These are phyloP conservation scores for Hypomyces perniciosus DNA, from an alignment of 2,329 filamentous ascomycete species.

Conservation along the genomic window DNA sequence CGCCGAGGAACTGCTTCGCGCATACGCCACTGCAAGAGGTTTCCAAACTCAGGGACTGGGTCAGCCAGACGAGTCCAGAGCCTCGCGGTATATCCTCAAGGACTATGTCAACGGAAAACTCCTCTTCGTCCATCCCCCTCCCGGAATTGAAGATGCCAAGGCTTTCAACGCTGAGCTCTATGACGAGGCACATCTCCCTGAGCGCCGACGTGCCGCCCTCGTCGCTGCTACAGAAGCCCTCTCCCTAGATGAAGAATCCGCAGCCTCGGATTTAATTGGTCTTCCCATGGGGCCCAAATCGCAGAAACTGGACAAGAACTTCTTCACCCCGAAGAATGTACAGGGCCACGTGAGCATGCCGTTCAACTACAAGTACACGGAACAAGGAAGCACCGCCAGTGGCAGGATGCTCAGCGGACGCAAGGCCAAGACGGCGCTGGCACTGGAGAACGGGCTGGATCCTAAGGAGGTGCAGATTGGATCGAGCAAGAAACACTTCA, in stretches of 20 bases:
- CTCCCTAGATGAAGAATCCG: conserved; percentile 31
- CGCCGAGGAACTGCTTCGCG: conserved; percentile 73
- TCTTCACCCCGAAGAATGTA: conserved; percentile 65
- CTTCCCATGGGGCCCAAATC: conserved; percentile 65
- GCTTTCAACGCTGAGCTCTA: conserved; percentile 90
- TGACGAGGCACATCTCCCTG: conserved; percentile 72
- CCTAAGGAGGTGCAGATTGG: conserved; percentile 64
- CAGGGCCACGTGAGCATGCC: conserved; percentile 68
- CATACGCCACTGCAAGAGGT: conserved; percentile 83
- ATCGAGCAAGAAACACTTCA: conserved; percentile 88
- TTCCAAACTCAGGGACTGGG: conserved; percentile 86
- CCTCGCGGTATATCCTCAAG: conserved; percentile 83
- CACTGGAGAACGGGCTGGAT: conserved; percentile 79
- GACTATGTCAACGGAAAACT: conserved; percentile 97
- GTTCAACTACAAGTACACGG: conserved; percentile 83
- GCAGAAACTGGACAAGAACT: conserved; percentile 73
- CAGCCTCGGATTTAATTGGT: conserved; percentile 42
- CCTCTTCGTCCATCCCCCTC: conserved; percentile 84
- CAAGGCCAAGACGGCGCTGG: conserved; percentile 74
- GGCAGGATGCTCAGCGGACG: conserved; percentile 63
- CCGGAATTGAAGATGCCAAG: conserved; percentile 60
- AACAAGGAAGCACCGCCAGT: conserved; percentile 55
- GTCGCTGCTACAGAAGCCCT: conserved; percentile 43
- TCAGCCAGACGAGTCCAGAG: conserved; percentile 87
- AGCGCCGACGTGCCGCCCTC: conserved; percentile 67